phyloP scores from a whole-genome alignment of 192 early-diverging fungal genomes.

The Chytriomyces confervae region DNA sequence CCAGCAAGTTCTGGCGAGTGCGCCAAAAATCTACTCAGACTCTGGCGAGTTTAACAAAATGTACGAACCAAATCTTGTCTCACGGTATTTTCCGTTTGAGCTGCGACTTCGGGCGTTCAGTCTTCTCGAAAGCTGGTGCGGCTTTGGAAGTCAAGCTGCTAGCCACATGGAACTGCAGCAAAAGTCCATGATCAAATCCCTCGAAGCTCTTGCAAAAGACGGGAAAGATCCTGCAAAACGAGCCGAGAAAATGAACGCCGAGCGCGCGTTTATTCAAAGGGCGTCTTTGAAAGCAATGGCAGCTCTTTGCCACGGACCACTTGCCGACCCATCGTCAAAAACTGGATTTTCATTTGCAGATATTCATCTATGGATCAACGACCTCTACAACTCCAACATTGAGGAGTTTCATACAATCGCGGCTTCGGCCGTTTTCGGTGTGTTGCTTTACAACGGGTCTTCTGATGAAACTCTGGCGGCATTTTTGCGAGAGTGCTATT shows the following conservation, averaged over 20 bases:
- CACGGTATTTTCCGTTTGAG: slow-evolving; percentile 71
- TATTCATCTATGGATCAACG: slow-evolving; percentile 51
- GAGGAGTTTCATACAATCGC: slow-evolving; percentile 52
- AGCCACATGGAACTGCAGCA: slow-evolving; percentile 67
- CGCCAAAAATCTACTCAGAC: slow-evolving; percentile 30
- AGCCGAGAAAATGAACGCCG: slow-evolving; percentile 74
- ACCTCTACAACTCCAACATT: slow-evolving; percentile 48
- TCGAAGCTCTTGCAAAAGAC: slow-evolving; percentile 76
- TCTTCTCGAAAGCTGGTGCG: slow-evolving; percentile 93
- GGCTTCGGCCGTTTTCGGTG: slow-evolving; percentile 69
- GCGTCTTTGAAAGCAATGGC: slow-evolving; percentile 90
- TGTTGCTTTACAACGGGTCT: slow-evolving; percentile 61
- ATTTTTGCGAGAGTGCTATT: slow-evolving; percentile 76
- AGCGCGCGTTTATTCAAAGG: slow-evolving; percentile 75
- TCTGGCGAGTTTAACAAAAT: background rate
- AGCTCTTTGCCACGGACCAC: slow-evolving; percentile 69
- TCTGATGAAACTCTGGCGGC: slow-evolving; percentile 62
- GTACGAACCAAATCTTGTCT: background rate
- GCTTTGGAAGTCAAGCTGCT: slow-evolving; percentile 70
- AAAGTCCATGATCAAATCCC: slow-evolving; percentile 66
- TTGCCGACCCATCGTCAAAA: slow-evolving; percentile 30
- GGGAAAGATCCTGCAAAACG: slow-evolving; percentile 65
- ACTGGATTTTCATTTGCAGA: slow-evolving; percentile 46
- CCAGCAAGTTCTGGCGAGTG: slow-evolving; percentile 58
- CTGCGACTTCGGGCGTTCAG: slow-evolving; percentile 76